Evolutionary conservation across 2,329 filamentous ascomycete species (phyloP).

Genomic region (Ophiostoma novo-ulmi): DNA sequence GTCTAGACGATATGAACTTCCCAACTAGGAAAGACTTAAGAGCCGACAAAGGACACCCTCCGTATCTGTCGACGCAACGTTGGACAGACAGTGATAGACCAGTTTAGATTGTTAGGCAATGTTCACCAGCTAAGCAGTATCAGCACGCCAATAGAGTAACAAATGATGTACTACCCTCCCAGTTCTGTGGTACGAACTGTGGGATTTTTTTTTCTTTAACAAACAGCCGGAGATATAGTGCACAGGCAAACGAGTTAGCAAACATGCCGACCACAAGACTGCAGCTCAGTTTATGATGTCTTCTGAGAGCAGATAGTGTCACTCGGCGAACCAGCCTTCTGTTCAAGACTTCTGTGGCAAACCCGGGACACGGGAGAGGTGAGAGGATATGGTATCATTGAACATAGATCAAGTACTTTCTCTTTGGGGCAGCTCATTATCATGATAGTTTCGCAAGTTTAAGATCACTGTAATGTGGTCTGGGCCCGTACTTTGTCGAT

Average conservation of each 20-base stretch:
- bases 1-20: background rate
- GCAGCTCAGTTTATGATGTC: background rate
- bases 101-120: background rate
- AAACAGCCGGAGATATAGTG: background rate
- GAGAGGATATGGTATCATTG: background rate
- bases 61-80: slow-evolving; percentile 10
- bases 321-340: background rate
- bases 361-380: background rate
- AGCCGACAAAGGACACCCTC: background rate
- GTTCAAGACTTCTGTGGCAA: background rate
- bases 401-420: background rate
- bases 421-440: slow-evolving; percentile 6
- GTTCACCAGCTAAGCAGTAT: background rate
- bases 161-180: background rate
- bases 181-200: background rate
- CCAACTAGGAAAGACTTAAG: background rate
- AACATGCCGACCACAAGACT: background rate
- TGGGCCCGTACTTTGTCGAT: background rate
- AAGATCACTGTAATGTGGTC: background rate
- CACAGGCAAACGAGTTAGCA: background rate
- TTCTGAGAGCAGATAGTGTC: background rate
- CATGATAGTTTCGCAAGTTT: background rate
- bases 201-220: background rate
- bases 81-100: background rate
- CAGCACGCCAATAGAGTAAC: background rate